Base-by-base conservation (phyloP, 140 eudicot species). In the Stevia rebaudiana region DNA sequence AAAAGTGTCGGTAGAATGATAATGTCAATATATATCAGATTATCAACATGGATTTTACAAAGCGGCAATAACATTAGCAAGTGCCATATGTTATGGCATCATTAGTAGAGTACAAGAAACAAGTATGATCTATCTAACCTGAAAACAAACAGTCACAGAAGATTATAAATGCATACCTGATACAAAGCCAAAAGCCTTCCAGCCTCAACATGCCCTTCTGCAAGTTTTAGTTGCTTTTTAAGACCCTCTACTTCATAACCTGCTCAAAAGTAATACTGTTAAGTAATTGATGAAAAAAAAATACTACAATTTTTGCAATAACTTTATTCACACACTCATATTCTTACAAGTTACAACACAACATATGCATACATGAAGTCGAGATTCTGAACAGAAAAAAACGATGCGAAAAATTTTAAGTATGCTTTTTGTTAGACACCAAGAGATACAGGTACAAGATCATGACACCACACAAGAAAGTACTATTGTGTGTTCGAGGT, bases 161-260 rank as follows among this genome's bases (percentile, higher is more conserved):
- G 51, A 47, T 54, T 57, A 61, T 30, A 40, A 63, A 33, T 61
- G 71, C 68, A 76, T 28, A 88, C 96, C 92, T 92, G 98, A 77
- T 92, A 92, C 41, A 83, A 63, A 8, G 83, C 37, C 88, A 92
- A 83, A 40, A 92, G 81, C 72, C 98, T 81, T 70, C 98, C 98
- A 36, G 98, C 98, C 88, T 92, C 98, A 79, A 92, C 80, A 80
- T 88, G 98, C 71, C 86, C 94, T 81, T 85, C 96, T 13, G 90
- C 95, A 66, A 75, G 60, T 83, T 74, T 78, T 44, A 85, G 82
- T 58, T 86, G 79, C 72, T 66, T 73, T 78, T 85, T 84, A 56
- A 84, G 81, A 55, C 68, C 82, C 69, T 72, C 87, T 48, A 65
- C 75, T 74, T 86, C 80, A 68, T 65, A 65, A 57, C 80, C 95